Evolutionary conservation across 129 eudicot species (phyloP), one percentile per base, ranked within the genome.

Genomic region (Kitagawia praeruptora): DNA sequence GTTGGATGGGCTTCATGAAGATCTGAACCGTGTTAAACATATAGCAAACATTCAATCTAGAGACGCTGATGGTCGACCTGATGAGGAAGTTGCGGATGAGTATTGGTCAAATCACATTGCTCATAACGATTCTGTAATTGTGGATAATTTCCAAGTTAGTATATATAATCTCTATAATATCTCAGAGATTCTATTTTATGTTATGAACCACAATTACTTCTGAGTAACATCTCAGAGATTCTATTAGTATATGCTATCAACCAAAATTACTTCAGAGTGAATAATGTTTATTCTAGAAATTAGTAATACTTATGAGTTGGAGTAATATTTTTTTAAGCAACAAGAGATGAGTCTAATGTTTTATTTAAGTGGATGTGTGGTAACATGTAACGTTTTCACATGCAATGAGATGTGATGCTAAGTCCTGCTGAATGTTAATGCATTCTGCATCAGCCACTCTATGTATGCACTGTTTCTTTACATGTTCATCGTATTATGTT

Each of bases 11-110:
- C 96, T 95, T 81, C 98, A 95, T 78, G 97, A 95, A 86, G 98
- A 95, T 87, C 85, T 95, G 80, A 95, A 95, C 84, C 96, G 98
- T 78, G 98, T 95, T 77, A 95, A 95, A 84, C 96, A 95, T 80
- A 92, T 90, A 75, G 94, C 97, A 42, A 90, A 95, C 82, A 82
- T 95, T 34, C 86, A 92, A 80, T 92, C 98, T 61, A 88, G 85
- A 82, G 98, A 95, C 82, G 97, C 96, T 75, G 98, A 95, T 80
- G 97, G 97, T 71, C 86, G 96, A 72, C 98, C 98, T 54, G 97
- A 95, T 81, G 98, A 95, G 89, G 97, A 92, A 85, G 94, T 95
- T 83, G 97, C 98, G 69, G 97, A 95, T 75, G 98, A 95, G 85
- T 92, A 95, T 74, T 95, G 98, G 98, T 92, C 97, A 18, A 95